phyloP scores from a whole-genome alignment of 2,329 filamentous ascomycete genomes.

The Neofusicoccum umdonicola region DNA sequence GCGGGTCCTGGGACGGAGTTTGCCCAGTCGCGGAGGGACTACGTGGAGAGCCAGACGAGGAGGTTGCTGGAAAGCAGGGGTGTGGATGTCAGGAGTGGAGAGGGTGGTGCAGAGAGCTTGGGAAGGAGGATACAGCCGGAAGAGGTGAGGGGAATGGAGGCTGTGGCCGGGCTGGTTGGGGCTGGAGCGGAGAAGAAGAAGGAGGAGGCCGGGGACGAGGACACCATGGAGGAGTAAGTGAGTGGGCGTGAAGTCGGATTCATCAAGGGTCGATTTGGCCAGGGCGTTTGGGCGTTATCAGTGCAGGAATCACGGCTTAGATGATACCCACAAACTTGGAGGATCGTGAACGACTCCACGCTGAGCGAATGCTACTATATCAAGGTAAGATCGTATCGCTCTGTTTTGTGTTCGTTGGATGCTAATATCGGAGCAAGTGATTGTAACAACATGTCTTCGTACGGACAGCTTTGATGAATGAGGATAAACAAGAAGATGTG shows the following conservation, averaged over 20 bases:
- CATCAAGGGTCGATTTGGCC: background rate
- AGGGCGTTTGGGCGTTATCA: background rate
- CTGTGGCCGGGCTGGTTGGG: constrained; percentile 21
- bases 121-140: constrained; percentile 31
- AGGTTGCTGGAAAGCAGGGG: constrained; percentile 74
- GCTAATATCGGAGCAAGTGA: no score
- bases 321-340: background rate
- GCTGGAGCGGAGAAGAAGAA: background rate
- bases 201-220: background rate
- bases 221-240: constrained; percentile 9
- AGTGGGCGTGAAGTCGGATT: background rate
- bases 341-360: background rate
- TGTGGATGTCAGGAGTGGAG: constrained; percentile 49
- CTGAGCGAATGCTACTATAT: background rate
- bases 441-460: no score
- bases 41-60: constrained; percentile 59
- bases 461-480: no score
- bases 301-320: background rate
- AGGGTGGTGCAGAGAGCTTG: constrained; percentile 28
- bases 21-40: constrained; percentile 70
- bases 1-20: constrained; percentile 35
- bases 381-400: no score
- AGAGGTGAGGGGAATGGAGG: constrained; percentile 38
- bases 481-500: no score
- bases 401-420: no score